Conservation (phyloP, 257 asterid genomes). For the Solanum bulbocastanum region DNA sequence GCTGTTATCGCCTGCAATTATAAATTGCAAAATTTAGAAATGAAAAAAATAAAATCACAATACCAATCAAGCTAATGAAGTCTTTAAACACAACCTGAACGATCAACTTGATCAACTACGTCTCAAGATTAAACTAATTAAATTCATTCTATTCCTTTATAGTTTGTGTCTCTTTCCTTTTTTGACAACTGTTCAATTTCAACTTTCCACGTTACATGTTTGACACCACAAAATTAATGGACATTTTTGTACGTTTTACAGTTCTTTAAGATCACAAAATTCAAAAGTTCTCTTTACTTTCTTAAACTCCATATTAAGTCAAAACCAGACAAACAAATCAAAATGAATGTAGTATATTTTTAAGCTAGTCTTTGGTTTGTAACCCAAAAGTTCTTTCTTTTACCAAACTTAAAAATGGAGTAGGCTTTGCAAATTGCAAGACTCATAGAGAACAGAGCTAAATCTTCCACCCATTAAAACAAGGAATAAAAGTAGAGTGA, state of each 20-base stretch:
- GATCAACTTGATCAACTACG: not conserved
- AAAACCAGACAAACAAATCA: not conserved
- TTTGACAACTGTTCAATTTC: not conserved
- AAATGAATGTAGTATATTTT: too few species aligned
- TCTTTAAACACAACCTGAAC: not conserved
- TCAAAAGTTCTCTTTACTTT: too few species aligned
- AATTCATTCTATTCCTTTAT: not conserved
- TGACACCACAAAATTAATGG: not conserved
- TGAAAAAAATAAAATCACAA: not conserved
- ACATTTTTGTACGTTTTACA: not conserved
- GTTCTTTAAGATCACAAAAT: too few species aligned
- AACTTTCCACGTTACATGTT: not conserved
- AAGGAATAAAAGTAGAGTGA: not conserved
- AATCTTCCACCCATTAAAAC: not conserved
- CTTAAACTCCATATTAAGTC: too few species aligned
- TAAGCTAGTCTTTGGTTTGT: not conserved
- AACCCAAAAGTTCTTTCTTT: not conserved
- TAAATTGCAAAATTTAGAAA: not conserved
- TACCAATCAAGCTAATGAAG: not conserved
- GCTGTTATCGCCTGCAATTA: constrained; percentile 59
- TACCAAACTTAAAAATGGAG: not conserved
- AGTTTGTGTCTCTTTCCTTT: too few species aligned
- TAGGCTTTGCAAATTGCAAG: not conserved
- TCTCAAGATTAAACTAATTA: not conserved
- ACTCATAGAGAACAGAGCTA: not conserved